A percentile compares a stretch with the other conserved stretches of the same genome.
Evolutionary conservation across 73 alveolate genomes (phyloP).

Genomic region (Paramecium biaurelia): DNA sequence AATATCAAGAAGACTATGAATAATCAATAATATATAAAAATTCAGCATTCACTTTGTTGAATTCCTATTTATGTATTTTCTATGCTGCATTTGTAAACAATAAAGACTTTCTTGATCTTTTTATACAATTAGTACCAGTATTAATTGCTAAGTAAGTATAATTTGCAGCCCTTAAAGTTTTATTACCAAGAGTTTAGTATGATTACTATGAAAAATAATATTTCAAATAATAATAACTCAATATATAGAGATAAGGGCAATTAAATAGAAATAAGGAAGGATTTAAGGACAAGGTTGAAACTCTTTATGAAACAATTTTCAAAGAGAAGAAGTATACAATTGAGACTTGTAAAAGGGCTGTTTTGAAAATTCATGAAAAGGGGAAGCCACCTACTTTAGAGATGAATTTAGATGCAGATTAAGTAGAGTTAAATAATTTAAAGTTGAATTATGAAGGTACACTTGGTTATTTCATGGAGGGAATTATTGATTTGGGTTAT

Average conservation of each 20-base stretch:
- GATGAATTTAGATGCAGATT: conserved; percentile 50
- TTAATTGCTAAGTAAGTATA: conserved; percentile 29
- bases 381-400: conserved; percentile 36
- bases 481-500: conserved; percentile 76
- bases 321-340: not conserved
- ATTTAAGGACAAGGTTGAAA: not conserved
- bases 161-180: not conserved
- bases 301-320: not conserved
- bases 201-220: not conserved
- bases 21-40: conserved; percentile 50
- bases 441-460: conserved; percentile 57
- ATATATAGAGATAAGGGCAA: not conserved
- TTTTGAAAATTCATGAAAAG: not conserved
- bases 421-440: conserved; percentile 44
- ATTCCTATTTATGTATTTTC: conserved; percentile 46
- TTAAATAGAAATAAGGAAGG: not conserved
- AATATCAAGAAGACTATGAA: conserved; percentile 42
- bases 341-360: conserved; percentile 15
- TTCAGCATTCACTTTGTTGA: conserved; percentile 49
- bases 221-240: not conserved
- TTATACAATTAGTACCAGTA: conserved; percentile 52
- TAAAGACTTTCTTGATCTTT: not conserved
- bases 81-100: conserved; percentile 18
- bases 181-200: not conserved
- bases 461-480: conserved; percentile 69